Evolutionary conservation across 2,329 filamentous ascomycete genomes (phyloP), one percentile per base, ranked within the genome.

Genomic region (Diaporthe sp.): DNA sequence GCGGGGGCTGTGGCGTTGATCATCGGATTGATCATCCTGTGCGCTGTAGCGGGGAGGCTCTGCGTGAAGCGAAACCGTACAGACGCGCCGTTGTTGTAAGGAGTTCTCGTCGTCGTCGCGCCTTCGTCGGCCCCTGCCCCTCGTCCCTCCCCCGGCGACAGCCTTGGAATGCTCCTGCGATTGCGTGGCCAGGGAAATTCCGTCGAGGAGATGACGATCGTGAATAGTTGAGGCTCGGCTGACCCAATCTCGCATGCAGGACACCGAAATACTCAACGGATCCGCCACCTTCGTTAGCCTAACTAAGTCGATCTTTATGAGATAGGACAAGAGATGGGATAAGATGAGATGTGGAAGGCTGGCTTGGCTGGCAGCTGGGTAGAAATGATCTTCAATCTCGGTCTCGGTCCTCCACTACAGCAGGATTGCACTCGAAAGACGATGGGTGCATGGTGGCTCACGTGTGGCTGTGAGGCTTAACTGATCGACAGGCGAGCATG

Each of bases 191-290:
- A n/a, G 27, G 61, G 22, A 51, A 32, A 15, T 66, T 66, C 61
- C 61, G 42, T 35, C 22, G 61, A 22, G 44, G 19, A 30, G 30
- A 37, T 66, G 22, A 12, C 27, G 37, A 51, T n/a, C 13, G 6
- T 39, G 47, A 17, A 15, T 30, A 9, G 8, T 53, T 15, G 32
- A 53, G 32, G 32, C 30, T 39, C 35, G 51, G 63, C 63, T 68
- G 47, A 68, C 63, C 32, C 32, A 53, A 68, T 68, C 22, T 68
- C 63, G 63, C 63, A 53, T 39, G 32, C 63, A 68, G 63, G 47
- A 39, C 32, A 15, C 63, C 63, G 63, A 53, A 39, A 68, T 68
- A 68, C 15, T 47, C 30, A 68, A 53, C 63, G 47, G 63, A 53
- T 22, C 63, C 63, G 44, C 63, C 63, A n/a, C n/a, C 5, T 13